Evolutionary conservation across 768 basidiomycete species (phyloP).

Genomic region (Leucocoprinus leucothites): DNA sequence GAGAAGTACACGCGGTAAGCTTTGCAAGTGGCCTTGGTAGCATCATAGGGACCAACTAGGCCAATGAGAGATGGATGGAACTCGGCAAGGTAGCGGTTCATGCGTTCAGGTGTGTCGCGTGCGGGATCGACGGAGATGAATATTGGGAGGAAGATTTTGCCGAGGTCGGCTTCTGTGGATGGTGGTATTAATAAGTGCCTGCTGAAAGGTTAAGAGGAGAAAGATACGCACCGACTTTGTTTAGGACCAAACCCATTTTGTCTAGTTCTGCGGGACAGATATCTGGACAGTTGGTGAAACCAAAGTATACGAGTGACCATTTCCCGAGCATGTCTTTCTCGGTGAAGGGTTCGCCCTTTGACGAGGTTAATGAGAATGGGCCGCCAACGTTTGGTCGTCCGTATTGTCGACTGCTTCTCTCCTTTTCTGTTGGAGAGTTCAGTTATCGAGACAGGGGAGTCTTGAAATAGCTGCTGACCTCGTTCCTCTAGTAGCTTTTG

Average conservation of each 20-base stretch:
- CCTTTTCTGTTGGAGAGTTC: slow-evolving; percentile 52
- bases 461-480: slow-evolving; percentile 43
- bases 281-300: slow-evolving; percentile 99
- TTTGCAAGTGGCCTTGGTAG: slow-evolving; percentile 87
- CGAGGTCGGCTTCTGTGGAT: slow-evolving; percentile 61
- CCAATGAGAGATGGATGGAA: slow-evolving; percentile 92
- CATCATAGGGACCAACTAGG: slow-evolving; percentile 78
- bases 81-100: slow-evolving; percentile 68
- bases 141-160: slow-evolving; percentile 76
- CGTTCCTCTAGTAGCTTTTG: slow-evolving; percentile 69
- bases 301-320: slow-evolving; percentile 94
- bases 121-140: slow-evolving; percentile 98
- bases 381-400: slow-evolving; percentile 91
- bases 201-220: background rate
- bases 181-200: background rate
- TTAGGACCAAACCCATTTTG: slow-evolving; percentile 81
- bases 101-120: slow-evolving; percentile 66
- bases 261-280: slow-evolving; percentile 98
- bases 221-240: slow-evolving; percentile 58
- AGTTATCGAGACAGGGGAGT: background rate
- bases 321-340: slow-evolving; percentile 83
- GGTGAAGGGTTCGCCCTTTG: slow-evolving; percentile 69
- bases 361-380: slow-evolving; percentile 74
- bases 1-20: slow-evolving; percentile 98
- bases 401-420: slow-evolving; percentile 66